Base-by-base conservation (phyloP, 768 basidiomycete species). In the Nidularia sp. region DNA sequence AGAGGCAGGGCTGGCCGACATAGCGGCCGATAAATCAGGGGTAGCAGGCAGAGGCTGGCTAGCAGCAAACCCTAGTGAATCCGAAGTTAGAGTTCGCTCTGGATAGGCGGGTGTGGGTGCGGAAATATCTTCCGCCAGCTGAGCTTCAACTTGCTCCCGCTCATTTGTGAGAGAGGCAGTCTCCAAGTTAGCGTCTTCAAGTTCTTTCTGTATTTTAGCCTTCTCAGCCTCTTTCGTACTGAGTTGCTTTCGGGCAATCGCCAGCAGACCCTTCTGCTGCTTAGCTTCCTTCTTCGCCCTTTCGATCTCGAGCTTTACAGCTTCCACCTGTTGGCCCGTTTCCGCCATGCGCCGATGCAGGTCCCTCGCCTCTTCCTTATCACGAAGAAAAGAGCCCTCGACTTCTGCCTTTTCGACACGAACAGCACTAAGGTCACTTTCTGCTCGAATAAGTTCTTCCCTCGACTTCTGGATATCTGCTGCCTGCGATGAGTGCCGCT, bases 181-280 rank as follows among this genome's bases (percentile, higher is more conserved):
- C 66, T 88, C 86, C 2, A 66, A 72, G 45, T 73, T 70, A 5
- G 84, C 84, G 46, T 88, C 88, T 57, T 81, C 80, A 6, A 90
- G 70, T 58, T 94, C 93, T 62, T 83, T 83, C 59, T 86, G 80
- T 7, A 73, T 75, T 65, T 83, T 89, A 10, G 78, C 80, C 51
- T 79, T 82, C 60, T 91, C 90, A 0, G 78, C 74, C 66, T 98
- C 96, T 55, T 91, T 88, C 4, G 88, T 83, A 25, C 80, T 80
- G 29, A 98, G 73, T 71, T 98, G 97, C 67, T 99, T 98, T 73
- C 87, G 88, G 4, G 92, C 90, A 64, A 98, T 96, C 4, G 94
- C 94, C 22, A 96, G 77, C 56, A 96, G 76, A 7, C 97, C 97
- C 66, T 93, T 98, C 73, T 98, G 95, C 63, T 97, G 93, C 66